A percentile compares a stretch with the other conserved stretches of the same genome.
phyloP scores from a whole-genome alignment of 768 basidiomycete genomes.

The Agrocybe praecox region DNA sequence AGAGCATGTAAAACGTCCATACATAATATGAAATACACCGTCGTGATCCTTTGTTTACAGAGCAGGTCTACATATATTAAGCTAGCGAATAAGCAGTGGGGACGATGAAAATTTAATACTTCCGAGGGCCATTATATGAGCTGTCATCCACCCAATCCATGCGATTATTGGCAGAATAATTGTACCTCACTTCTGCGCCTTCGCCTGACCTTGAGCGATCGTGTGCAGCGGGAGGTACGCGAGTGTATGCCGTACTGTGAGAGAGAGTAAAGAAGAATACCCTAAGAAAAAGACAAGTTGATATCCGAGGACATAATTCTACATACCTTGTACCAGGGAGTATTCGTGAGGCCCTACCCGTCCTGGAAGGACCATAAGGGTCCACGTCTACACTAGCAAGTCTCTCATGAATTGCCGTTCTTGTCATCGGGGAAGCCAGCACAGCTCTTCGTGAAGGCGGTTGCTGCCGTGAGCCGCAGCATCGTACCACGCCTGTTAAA shows the following conservation, averaged over 20 bases:
- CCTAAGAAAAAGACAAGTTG: neutral
- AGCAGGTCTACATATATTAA: too few relatives aligned
- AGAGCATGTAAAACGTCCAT: neutral
- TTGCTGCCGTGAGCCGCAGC: slow-evolving; percentile 29
- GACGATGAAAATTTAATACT: slow-evolving; percentile 9
- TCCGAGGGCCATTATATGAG: slow-evolving; percentile 39
- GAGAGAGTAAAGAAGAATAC: slow-evolving; percentile 3
- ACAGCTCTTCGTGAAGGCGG: slow-evolving; percentile 15
- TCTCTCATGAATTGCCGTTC: slow-evolving; percentile 24
- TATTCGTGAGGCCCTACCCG: slow-evolving; percentile 8
- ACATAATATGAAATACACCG: neutral
- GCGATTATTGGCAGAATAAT: slow-evolving; percentile 30
- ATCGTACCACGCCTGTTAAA: slow-evolving; percentile 34
- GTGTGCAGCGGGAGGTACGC: slow-evolving; percentile 30
- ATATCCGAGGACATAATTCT: slow-evolving; percentile 23
- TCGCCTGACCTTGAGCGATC: slow-evolving; percentile 26
- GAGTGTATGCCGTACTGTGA: slow-evolving; percentile 29
- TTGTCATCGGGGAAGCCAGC: slow-evolving; percentile 13
- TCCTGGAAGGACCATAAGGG: slow-evolving; percentile 16
- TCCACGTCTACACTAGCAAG: slow-evolving; percentile 26
- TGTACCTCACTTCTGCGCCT: slow-evolving; percentile 22
- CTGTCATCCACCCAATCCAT: slow-evolving; percentile 49
- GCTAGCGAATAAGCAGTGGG: neutral
- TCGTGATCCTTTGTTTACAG: too few relatives aligned
- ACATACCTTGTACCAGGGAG: slow-evolving; percentile 29